phyloP scores from a whole-genome alignment of 1,284 basidiomycete genomes.

The Phellinidium pouzarii region DNA sequence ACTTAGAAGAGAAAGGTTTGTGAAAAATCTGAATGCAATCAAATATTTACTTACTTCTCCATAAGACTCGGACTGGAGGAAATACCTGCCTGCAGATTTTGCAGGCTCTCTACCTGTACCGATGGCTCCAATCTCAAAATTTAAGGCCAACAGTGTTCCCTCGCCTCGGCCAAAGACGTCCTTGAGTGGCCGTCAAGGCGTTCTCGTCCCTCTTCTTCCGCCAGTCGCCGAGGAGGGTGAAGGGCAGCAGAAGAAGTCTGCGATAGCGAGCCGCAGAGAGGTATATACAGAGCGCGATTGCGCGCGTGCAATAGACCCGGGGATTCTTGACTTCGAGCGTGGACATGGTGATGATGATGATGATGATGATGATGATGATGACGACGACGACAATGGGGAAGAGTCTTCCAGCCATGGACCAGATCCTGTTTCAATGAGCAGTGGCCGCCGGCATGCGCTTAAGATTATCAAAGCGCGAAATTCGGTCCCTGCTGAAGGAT shows the following conservation, averaged over 20 bases:
- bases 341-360: too few species aligned
- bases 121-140: constrained; percentile 39
- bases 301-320: constrained; percentile 55
- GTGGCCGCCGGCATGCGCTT: constrained; percentile 51
- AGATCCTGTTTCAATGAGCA: constrained; percentile 25
- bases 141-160: constrained; percentile 32
- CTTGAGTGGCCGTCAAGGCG: constrained; percentile 32
- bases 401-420: constrained; percentile 25
- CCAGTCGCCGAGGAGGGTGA: constrained; percentile 14
- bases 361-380: too few species aligned
- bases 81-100: constrained; percentile 22
- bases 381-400: constrained; percentile 37
- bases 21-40: not conserved
- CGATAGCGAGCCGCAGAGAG: constrained; percentile 47
- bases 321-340: constrained; percentile 54
- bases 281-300: constrained; percentile 64
- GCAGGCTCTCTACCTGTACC: constrained; percentile 55
- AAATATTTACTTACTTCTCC: not conserved
- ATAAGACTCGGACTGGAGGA: constrained; percentile 8
- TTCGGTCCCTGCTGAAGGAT: constrained; percentile 54
- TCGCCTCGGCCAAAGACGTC: constrained; percentile 51
- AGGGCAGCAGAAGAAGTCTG: constrained; percentile 29
- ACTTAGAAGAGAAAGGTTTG: constrained; percentile 1
- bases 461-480: constrained; percentile 60
- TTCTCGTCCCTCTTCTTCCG: constrained; percentile 25